phyloP scores from a whole-genome alignment of 2,329 filamentous ascomycete species.

The Pyrenochaeta sp. region DNA sequence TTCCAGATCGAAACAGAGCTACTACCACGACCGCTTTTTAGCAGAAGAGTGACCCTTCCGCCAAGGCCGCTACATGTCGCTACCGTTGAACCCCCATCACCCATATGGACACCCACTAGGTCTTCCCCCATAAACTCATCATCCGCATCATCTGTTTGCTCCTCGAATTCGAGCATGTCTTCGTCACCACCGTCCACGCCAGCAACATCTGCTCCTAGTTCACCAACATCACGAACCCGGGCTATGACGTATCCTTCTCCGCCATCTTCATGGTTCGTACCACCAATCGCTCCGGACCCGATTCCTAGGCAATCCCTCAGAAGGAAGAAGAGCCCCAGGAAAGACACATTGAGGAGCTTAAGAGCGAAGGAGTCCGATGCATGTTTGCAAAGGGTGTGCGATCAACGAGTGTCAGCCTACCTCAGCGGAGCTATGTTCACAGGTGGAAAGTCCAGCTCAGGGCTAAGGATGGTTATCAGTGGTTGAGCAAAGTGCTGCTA shows the following conservation, averaged over 20 bases:
- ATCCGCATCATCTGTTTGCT: slow-evolving; percentile 23
- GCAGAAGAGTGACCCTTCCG: slow-evolving; percentile 25
- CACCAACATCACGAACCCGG: slow-evolving; percentile 15
- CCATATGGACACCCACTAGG: slow-evolving; percentile 18
- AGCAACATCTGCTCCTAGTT: slow-evolving; percentile 26
- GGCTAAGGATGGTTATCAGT: not conserved
- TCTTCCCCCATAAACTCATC: slow-evolving; percentile 19
- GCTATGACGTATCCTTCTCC: slow-evolving; percentile 20
- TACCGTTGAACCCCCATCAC: slow-evolving; percentile 28
- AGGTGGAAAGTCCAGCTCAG: not conserved
- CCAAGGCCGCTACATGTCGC: slow-evolving; percentile 29
- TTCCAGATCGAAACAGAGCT: slow-evolving; percentile 25
- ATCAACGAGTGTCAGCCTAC: slow-evolving; percentile 41
- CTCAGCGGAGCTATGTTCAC: slow-evolving; percentile 36
- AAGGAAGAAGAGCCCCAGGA: slow-evolving; percentile 33
- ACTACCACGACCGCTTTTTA: slow-evolving; percentile 39
- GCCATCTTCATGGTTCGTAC: slow-evolving; percentile 15
- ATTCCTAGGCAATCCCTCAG: slow-evolving; percentile 20
- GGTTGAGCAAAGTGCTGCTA: not conserved
- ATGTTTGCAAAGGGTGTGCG: slow-evolving; percentile 42
- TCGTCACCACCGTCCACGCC: slow-evolving; percentile 24
- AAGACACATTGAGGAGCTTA: slow-evolving; percentile 42
- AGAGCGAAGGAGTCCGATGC: slow-evolving; percentile 46
- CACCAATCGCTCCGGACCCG: slow-evolving; percentile 19
- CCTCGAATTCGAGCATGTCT: slow-evolving; percentile 19